Base-by-base conservation (phyloP, 2,329 filamentous ascomycete species). In the Dactylonectria macrodidyma region DNA sequence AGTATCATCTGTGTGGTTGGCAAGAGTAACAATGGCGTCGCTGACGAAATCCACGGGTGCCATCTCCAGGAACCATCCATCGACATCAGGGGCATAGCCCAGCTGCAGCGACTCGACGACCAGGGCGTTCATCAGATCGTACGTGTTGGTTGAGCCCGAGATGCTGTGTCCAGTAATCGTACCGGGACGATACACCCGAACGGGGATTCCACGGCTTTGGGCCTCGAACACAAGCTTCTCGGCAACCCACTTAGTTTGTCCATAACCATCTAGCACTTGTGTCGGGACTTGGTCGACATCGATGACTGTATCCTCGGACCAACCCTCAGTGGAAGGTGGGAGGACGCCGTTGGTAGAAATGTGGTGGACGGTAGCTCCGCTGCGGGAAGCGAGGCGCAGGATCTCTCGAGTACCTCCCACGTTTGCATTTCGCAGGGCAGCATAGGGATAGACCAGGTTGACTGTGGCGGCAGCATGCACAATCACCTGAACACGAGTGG, bases 41-140 rank as follows among this genome's bases (percentile, higher is more conserved):
- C 90, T 93, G 66, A 95, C 92, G 75, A 93, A 95, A 79, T 95
- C 93, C 14, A 94, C 93, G 0, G 93, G 93, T 0, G 93, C 95
- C 93, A 95, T 95, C 81, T 95, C 93, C 1, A 92, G 88, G 57
- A 91, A 89, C 93, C 93, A 95, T 48, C 90, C 90, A 57, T 91
- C 86, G 4, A 95, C 90, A 60, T 93, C 86, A 0, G 93, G 93
- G 1, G 88, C 88, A 71, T 88, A 88, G 6, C 92, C 92, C 3
- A 95, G 85, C 59, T 92, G 90, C 44, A 95, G 85, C 0, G 93
- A 95, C 77, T 95, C 93, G 1, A 95, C 91, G 30, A 95, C 86
- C 63, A 95, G 79, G 0, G 93, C 93, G 59, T 91, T 93, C 52
- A 95, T 83, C 22, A 95, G 82, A 85, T 95, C 93, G 83, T 91